Evolutionary conservation across 2,329 filamentous ascomycete species (phyloP).

Genomic region (Fusarium ramigenum): DNA sequence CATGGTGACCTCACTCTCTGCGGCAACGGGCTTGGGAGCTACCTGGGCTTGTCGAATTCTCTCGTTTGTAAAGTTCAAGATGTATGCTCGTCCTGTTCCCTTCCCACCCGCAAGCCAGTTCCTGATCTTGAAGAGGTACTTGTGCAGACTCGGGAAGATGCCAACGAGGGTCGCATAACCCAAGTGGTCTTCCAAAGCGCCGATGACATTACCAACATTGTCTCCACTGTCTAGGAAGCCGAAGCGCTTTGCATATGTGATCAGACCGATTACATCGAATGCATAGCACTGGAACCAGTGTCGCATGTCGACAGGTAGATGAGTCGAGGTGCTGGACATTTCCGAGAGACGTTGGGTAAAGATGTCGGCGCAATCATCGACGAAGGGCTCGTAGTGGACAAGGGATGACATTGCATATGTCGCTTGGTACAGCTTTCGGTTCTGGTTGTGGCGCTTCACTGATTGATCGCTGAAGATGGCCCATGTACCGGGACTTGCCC

Average conservation of each 20-base stretch:
- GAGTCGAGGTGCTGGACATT: not conserved
- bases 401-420: constrained; percentile 32
- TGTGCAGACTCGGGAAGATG: constrained; percentile 1
- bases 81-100: constrained; percentile 11
- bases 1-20: not conserved
- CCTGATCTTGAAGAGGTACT: not conserved
- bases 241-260: constrained; percentile 24
- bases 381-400: constrained; percentile 17
- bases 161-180: constrained; percentile 4
- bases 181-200: constrained; percentile 8
- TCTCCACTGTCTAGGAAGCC: constrained; percentile 23
- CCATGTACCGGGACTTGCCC: not conserved
- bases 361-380: constrained; percentile 20
- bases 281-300: constrained; percentile 34
- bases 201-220: constrained; percentile 15
- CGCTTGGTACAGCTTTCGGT: constrained; percentile 19
- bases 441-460: not conserved
- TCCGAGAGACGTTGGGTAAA: constrained; percentile 9
- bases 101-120: constrained; percentile 12
- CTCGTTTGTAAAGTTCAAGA: constrained; percentile 18
- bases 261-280: constrained; percentile 24
- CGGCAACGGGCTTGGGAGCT: not conserved
- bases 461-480: constrained; percentile 11
- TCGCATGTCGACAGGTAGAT: not conserved
- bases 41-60: constrained; percentile 3